Base-by-base conservation (phyloP, 1,284 basidiomycete species). In the Uromyces viciae-fabae region DNA sequence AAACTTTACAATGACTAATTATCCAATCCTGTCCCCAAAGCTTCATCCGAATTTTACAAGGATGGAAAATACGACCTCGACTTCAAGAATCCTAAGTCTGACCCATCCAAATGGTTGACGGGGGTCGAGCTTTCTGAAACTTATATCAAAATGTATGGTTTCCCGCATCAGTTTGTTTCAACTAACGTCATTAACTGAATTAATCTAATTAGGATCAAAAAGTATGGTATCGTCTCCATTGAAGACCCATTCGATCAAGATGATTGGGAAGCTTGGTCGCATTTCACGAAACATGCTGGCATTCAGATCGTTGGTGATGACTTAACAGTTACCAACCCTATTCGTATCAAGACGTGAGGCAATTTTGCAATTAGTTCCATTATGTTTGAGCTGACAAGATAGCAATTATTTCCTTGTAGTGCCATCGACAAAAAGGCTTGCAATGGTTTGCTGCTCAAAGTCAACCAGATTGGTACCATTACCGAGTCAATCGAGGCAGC, bases 171-270 rank as follows among this genome's bases (percentile, higher is more conserved):
- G n/a, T n/a, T n/a, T n/a, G n/a, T n/a, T n/a, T n/a, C n/a, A 28
- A 42, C 68, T 71, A 31, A 71, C 33, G 33, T 56, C 19, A 8
- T 5, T 58, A n/a, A 36, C 46, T 75, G 2, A 33, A 7, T 40
- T 81, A 36, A 42, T 40, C 7, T 8, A 60, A 25, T 22, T 43
- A 81, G 79, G 72, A 88, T 92, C 86, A 89, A 94, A 87, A 92
- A 95, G 88, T 98, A 98, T 90, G 94, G 94, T 84, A 97, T 98
- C 85, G 91, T 95, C 84, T 98, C 95, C 78, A 93, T 99, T 86
- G 96, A 99, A 89, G 96, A 99, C 88, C 96, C 96, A 87, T 99
- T 99, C 88, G 95, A 99, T 88, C 95, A 99, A 90, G 97, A 99
- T 87, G 96, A 98, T 89, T 98, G 94, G 93, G 94, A 95, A 87